phyloP scores from a whole-genome alignment of 2,329 filamentous ascomycete genomes.

The Dothistroma pini region DNA sequence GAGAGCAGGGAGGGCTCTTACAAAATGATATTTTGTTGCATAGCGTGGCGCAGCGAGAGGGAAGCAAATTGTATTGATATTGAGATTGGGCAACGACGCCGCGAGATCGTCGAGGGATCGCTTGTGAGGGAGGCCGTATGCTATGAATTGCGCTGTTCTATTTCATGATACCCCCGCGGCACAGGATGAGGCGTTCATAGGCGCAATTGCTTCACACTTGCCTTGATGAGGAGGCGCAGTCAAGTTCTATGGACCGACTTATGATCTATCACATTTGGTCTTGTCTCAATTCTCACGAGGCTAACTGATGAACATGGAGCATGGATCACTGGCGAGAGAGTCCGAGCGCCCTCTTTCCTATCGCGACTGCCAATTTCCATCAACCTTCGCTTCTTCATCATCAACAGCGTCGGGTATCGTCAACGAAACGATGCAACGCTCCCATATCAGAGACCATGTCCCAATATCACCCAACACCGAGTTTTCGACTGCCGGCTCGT shows the following conservation, averaged over 20 bases:
- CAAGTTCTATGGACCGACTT: background rate
- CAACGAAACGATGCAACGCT: background rate
- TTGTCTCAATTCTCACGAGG: too few relatives aligned
- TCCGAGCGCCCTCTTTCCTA: background rate
- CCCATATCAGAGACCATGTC: too few relatives aligned
- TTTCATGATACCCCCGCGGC: slow-evolving; percentile 1
- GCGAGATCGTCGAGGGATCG: background rate
- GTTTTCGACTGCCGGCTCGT: background rate
- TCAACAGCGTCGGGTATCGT: too few relatives aligned
- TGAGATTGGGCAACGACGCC: background rate
- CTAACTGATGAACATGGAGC: background rate
- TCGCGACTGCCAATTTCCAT: background rate
- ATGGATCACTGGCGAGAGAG: background rate
- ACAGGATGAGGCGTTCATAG: background rate
- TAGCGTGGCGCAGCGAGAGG: background rate
- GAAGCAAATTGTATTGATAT: background rate
- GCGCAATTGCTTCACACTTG: background rate
- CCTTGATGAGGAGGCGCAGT: background rate
- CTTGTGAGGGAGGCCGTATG: background rate
- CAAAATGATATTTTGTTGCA: background rate
- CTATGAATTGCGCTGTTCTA: background rate
- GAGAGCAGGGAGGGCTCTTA: background rate
- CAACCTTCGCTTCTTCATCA: background rate
- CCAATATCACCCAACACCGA: background rate
- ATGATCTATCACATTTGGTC: background rate